phyloP scores from a whole-genome alignment of 139 green algal genomes.

The Nannochloris sp. region DNA sequence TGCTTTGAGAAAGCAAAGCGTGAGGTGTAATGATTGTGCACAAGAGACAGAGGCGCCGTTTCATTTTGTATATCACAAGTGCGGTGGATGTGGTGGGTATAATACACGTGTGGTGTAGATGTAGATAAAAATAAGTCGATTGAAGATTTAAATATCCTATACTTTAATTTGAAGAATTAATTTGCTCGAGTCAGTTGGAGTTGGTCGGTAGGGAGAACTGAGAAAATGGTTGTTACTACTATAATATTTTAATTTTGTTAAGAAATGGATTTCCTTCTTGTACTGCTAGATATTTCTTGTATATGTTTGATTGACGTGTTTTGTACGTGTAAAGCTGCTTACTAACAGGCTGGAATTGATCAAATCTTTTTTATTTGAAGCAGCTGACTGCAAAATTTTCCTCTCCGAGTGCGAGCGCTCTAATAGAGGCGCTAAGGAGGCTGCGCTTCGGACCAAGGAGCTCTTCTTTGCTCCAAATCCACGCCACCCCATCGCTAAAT shows the following conservation, averaged over 20 bases:
- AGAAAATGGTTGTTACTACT: not conserved
- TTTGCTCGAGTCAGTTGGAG: no score
- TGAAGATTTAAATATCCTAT: not conserved
- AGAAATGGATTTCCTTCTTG: not conserved
- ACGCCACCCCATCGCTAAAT: no score
- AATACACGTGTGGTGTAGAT: slow-evolving; percentile 77
- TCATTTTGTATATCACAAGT: slow-evolving; percentile 97
- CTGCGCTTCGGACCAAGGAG: no score
- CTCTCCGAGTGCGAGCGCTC: no score
- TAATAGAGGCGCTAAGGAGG: no score
- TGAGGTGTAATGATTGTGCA: slow-evolving; percentile 94
- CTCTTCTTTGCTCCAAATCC: no score
- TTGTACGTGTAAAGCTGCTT: no score
- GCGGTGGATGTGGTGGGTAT: slow-evolving; percentile 78
- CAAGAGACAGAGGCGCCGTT: slow-evolving; percentile 56
- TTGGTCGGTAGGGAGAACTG: no score
- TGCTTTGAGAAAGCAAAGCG: slow-evolving; percentile 50
- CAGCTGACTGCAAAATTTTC: no score
- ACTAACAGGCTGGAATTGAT: no score
- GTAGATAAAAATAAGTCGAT: not conserved
- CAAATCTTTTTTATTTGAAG: no score
- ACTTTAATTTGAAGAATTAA: not conserved
- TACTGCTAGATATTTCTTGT: not conserved
- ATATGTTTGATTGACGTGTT: no score
- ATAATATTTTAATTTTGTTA: not conserved